Conservation (phyloP, 2,329 filamentous ascomycete genomes). For the Diaporthe sp. region DNA sequence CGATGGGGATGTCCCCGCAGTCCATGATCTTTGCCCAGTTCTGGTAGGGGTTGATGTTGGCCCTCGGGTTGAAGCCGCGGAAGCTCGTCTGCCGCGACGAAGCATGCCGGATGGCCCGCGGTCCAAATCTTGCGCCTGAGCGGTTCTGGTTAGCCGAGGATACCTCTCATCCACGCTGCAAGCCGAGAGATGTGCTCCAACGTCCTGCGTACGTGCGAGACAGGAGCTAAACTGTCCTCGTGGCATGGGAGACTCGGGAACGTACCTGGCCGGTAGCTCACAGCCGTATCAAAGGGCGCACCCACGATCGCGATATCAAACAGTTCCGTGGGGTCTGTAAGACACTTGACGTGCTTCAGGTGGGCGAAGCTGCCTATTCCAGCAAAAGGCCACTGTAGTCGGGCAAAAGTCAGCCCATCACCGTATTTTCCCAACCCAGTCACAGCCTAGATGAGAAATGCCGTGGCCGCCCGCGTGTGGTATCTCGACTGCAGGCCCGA, state of each 20-base stretch:
- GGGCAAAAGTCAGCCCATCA: conserved; percentile 20
- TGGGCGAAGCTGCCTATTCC: conserved; percentile 84
- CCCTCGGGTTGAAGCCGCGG: conserved; percentile 86
- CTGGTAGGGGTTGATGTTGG: conserved; percentile 85
- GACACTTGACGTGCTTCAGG: conserved; percentile 76
- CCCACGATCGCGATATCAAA: conserved; percentile 82
- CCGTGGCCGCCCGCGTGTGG: conserved; percentile 17
- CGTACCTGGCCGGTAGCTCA: conserved; percentile 76
- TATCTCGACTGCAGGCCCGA: conserved; percentile 25
- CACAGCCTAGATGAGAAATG: conserved; percentile 5
- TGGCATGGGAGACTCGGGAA: conserved; percentile 15
- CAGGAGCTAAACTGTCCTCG: not conserved
- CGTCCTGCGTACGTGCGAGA: too few species aligned
- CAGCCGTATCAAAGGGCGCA: conserved; percentile 81
- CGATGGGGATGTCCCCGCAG: conserved; percentile 91
- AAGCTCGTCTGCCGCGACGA: conserved; percentile 85
- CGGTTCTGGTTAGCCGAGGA: not conserved
- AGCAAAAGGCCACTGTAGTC: conserved; percentile 71
- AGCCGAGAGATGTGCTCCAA: not conserved
- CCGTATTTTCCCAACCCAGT: not conserved
- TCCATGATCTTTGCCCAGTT: conserved; percentile 86
- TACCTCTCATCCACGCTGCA: not conserved
- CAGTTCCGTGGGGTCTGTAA: conserved; percentile 72
- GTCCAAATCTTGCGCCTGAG: conserved; percentile 82
- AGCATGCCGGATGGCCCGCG: conserved; percentile 87